These are phyloP conservation scores for Perkinsus olseni DNA, from an alignment of 169 alveolate genomes.

Conservation along the genomic window DNA sequence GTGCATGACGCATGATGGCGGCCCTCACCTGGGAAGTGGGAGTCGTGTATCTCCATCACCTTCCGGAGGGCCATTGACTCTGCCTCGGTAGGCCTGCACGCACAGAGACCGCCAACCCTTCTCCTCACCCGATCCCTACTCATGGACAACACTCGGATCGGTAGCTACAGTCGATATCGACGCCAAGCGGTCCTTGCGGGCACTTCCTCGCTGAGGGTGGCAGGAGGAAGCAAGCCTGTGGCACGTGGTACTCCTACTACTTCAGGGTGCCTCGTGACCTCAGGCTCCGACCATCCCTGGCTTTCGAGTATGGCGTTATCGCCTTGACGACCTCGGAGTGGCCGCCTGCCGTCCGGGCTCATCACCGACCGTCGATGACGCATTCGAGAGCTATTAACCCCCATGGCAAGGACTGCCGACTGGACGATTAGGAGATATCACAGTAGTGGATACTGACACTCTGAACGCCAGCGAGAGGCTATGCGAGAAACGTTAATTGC, in stretches of 20 bases:
- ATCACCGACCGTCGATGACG: not conserved
- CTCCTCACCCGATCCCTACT: not conserved
- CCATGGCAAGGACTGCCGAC: not conserved
- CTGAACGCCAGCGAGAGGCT: too few species aligned
- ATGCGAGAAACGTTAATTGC: not conserved
- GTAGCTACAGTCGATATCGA: not conserved
- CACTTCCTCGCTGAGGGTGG: not conserved
- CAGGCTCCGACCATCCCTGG: too few species aligned
- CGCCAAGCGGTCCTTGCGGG: not conserved
- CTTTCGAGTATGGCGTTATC: too few species aligned
- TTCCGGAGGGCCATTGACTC: not conserved
- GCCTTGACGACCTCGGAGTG: not conserved
- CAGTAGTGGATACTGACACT: too few species aligned
- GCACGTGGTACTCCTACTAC: not conserved
- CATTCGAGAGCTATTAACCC: not conserved
- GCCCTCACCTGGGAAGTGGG: not conserved
- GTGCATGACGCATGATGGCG: not conserved
- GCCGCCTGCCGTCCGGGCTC: not conserved
- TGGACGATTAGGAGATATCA: not conserved
- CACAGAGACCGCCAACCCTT: not conserved
- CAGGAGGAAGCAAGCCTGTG: not conserved
- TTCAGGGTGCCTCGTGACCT: not conserved
- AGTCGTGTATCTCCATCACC: not conserved
- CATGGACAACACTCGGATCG: not conserved
- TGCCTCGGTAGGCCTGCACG: not conserved